Percentiles rank a stretch among this genome's conserved stretches.
These are phyloP conservation scores for Trapa bicornis DNA, from an alignment of 345 rosid species.

Conservation along the genomic window DNA sequence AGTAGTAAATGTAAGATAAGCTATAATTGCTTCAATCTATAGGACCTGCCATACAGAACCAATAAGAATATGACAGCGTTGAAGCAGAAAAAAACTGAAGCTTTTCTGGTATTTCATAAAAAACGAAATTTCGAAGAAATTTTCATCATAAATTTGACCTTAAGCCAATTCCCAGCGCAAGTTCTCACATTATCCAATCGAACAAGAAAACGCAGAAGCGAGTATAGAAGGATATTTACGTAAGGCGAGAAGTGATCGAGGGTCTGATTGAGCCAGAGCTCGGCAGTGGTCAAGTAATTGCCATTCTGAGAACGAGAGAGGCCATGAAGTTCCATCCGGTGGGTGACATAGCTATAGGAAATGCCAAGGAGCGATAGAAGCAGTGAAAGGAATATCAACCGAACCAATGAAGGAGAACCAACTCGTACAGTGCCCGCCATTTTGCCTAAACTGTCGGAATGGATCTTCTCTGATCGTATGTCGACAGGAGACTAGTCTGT, in stretches of 20 bases:
- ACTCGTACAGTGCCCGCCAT: background rate
- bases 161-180: background rate
- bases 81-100: background rate
- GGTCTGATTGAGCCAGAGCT: slow-evolving; percentile 76
- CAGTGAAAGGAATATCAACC: background rate
- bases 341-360: slow-evolving; percentile 24
- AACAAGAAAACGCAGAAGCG: background rate
- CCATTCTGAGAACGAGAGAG: slow-evolving; percentile 16
- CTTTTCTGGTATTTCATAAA: background rate
- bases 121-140: background rate
- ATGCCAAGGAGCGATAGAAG: slow-evolving; percentile 3
- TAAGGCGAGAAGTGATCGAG: slow-evolving; percentile 78
- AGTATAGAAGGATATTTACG: slow-evolving; percentile 22
- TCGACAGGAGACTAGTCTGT: background rate
- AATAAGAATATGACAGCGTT: background rate
- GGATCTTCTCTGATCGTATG: background rate
- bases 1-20: background rate
- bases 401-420: background rate
- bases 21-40: background rate
- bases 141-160: background rate
- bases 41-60: background rate
- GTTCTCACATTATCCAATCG: background rate
- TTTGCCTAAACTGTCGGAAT: background rate
- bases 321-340: slow-evolving; percentile 10
- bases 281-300: slow-evolving; percentile 52